phyloP scores from a whole-genome alignment of 495 filamentous ascomycete genomes.

The Xylaria cubensis region DNA sequence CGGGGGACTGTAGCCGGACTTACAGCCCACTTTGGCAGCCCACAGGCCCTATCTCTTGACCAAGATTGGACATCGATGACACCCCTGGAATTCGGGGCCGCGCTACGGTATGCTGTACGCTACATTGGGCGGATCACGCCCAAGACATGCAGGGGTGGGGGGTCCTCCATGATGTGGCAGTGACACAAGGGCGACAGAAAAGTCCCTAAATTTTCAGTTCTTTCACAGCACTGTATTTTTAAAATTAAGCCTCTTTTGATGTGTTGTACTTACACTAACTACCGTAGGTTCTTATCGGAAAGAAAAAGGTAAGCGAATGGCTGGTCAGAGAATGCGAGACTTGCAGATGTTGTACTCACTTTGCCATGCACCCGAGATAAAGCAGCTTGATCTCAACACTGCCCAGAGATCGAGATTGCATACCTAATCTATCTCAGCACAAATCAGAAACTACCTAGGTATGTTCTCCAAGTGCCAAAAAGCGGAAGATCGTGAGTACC shows the following conservation, averaged over 20 bases:
- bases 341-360: neutral
- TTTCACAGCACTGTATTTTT: neutral
- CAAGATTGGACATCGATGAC: slow-evolving; percentile 2
- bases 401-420: neutral
- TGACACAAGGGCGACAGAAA: slow-evolving; percentile 7
- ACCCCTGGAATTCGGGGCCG: slow-evolving; percentile 16
- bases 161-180: slow-evolving; percentile 2
- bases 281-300: neutral
- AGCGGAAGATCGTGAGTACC: neutral
- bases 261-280: neutral
- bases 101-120: slow-evolving; percentile 1
- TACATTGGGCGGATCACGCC: slow-evolving; percentile 2
- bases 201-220: neutral
- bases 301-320: neutral
- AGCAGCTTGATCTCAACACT: neutral
- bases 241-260: neutral
- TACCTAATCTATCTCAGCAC: neutral
- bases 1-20: slow-evolving; percentile 2
- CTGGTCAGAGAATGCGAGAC: slow-evolving; percentile 3
- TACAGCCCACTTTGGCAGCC: slow-evolving; percentile 13
- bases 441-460: slow-evolving; percentile 9
- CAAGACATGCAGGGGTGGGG: slow-evolving; percentile 3
- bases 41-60: neutral
- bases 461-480: neutral
- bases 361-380: neutral